Base-by-base conservation (phyloP, 345 rosid species). In the Xanthoceras sorbifolium region DNA sequence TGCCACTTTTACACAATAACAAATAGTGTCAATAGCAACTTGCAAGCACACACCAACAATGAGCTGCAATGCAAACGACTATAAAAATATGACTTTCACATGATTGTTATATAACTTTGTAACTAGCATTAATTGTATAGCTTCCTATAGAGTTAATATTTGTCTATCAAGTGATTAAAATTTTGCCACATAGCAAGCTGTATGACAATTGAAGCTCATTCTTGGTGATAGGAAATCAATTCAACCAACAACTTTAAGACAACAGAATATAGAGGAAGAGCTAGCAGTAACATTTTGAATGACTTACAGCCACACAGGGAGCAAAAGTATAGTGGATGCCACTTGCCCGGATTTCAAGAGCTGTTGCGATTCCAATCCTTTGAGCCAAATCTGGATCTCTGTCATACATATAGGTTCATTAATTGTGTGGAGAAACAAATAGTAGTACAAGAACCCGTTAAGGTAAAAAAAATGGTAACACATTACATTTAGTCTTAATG, bases 271-370 rank as follows among this genome's bases (percentile, higher is more conserved):
- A 32, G 34, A 72, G 42, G 26, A 71, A 29, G 31, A 10, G 50
- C 22, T 25, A 31, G 26, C 2, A 66, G 31, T 61, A 50, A 22
- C 68, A 42, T 54, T 31, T 74, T 11, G 59, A 72, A 78, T 73
- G 60, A 83, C 96, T 86, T 86, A 91, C 97, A 50, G 99, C 92
- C 20, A 93, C 87, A 36, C 97, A 93, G 1, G 98, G 98, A 75
- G 98, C 93, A 86, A 86, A 95, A 18, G 87, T 79, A 84, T 90
- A 94, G 54, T 87, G 97, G 87, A 87, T 84, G 28, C 94, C 98
- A 59, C 94, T 87, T 5, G 97, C 97, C 81, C 90, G 85, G 50
- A 95, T 90, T 90, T 93, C 98, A 85, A 95, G 90, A 77, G 98
- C 97, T 12, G 97, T 91, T 29, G 92, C 94, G 69, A 69, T 84